Base-by-base conservation (phyloP, 192 early-diverging fungal genomes). In the Rhizoclosmatium sp. region DNA sequence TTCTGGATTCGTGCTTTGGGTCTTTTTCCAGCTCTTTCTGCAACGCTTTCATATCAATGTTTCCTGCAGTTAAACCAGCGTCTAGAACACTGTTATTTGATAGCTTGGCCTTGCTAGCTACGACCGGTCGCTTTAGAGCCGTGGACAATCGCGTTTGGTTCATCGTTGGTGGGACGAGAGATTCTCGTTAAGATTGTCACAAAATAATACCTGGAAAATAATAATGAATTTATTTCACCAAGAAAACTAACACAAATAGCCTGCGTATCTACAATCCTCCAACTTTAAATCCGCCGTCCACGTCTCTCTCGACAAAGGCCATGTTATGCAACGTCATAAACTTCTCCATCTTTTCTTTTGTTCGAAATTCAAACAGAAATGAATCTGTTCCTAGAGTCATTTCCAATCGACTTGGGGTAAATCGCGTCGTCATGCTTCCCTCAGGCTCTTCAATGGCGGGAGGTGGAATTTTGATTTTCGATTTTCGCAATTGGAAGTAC, bases 11-110 rank as follows among this genome's bases (percentile, higher is more conserved):
- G 76, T 68, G 42, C 47, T 66, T 77, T 64, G 73, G 73, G 40
- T 75, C 73, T 4, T 58, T 19, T 42, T 75, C 73, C 7, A 75
- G 73, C 42, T 75, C 73, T 39, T 61, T 61, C 59, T 75, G 73
- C 23, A 75, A 47, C 5, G 73, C 60, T 31, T 64, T 60, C 60
- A 75, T 44, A 45, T 75, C 73, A 16, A 54, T 16, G 16, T 54
- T 54, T 16, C 31, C 31, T 31, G 31, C 31, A 31, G 31, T 31
- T 31, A 31, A 31, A 31, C 31, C 31, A 31, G 31, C 31, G 31
- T 31, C 31, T 31, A 31, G 31, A 31, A 31, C 31, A 31, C 31
- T 31, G 31, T 31, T 31, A 31, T 31, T 31, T 31, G 31, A 31
- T 31, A 31, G 31, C 31, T 31, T 31, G 31, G 31, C 31, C 31